A percentile compares a stretch with the other conserved stretches of the same genome.
phyloP scores from a whole-genome alignment of 1,284 basidiomycete genomes.

The Moesziomyces sp. region DNA sequence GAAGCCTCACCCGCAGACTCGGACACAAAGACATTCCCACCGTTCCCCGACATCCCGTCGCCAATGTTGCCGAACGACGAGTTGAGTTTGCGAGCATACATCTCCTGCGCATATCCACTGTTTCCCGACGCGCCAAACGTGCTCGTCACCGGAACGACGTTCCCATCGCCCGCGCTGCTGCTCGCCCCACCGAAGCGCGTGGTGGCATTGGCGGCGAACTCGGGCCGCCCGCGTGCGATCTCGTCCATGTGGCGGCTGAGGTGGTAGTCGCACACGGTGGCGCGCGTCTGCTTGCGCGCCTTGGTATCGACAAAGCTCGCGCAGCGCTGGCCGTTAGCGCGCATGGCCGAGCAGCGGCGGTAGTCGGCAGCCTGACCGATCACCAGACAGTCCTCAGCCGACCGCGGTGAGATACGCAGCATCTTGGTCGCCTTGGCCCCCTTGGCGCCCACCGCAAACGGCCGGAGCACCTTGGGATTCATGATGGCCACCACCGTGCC shows the following conservation, averaged over 20 bases:
- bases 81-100: slow-evolving; percentile 23
- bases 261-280: slow-evolving; percentile 83
- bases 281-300: slow-evolving; percentile 24
- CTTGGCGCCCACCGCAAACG: slow-evolving; percentile 68
- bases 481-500: slow-evolving; percentile 89
- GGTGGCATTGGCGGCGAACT: slow-evolving; percentile 74
- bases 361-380: slow-evolving; percentile 88
- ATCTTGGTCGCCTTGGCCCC: slow-evolving; percentile 72
- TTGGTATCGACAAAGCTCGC: slow-evolving; percentile 72
- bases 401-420: slow-evolving; percentile 86
- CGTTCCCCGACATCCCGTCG: slow-evolving; percentile 43
- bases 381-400: slow-evolving; percentile 79
- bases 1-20: slow-evolving; percentile 9
- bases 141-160: too few species aligned
- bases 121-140: background rate
- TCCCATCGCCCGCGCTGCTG: too few species aligned
- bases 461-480: slow-evolving; percentile 86
- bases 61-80: slow-evolving; percentile 24
- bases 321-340: slow-evolving; percentile 81
- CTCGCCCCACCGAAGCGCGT: slow-evolving; percentile 6
- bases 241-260: slow-evolving; percentile 81
- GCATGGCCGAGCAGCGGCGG: slow-evolving; percentile 79
- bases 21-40: slow-evolving; percentile 22
- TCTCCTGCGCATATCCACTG: slow-evolving; percentile 1
- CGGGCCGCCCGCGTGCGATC: slow-evolving; percentile 78